Evolutionary conservation across 176 grass and related monocot genomes (phyloP).

Genomic region (Carex cristatella): DNA sequence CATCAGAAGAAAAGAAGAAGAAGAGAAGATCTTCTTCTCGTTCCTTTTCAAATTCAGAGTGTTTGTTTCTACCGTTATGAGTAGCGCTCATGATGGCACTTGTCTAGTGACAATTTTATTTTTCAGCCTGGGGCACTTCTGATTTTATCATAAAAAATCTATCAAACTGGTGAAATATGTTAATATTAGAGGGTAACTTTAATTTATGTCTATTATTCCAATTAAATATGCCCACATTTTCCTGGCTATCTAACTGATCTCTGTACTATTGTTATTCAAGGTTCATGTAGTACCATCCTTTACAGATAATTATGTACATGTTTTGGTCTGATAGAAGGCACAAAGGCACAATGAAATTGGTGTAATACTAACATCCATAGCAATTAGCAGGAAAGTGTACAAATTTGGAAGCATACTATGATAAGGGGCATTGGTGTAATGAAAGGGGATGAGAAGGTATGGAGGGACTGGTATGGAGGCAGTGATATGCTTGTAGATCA

Average conservation of each 20-base stretch:
- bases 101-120: neutral
- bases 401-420: neutral
- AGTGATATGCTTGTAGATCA: slow-evolving; percentile 40
- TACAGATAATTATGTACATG: neutral
- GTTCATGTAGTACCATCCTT: neutral
- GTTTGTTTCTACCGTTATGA: neutral
- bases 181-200: neutral
- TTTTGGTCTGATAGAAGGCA: neutral
- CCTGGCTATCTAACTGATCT: neutral
- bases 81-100: neutral
- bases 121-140: neutral
- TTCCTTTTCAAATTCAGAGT: neutral
- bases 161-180: neutral
- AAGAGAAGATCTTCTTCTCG: neutral
- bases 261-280: neutral
- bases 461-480: slow-evolving; percentile 29
- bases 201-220: neutral
- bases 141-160: neutral
- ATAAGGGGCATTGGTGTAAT: slow-evolving; percentile 15
- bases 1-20: neutral
- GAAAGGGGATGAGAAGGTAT: slow-evolving; percentile 25
- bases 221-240: neutral
- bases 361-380: neutral
- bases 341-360: neutral
- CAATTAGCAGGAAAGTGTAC: neutral